These are phyloP conservation scores for Candida endomychidarum DNA, from an alignment of 805 yeast species.

Conservation along the genomic window DNA sequence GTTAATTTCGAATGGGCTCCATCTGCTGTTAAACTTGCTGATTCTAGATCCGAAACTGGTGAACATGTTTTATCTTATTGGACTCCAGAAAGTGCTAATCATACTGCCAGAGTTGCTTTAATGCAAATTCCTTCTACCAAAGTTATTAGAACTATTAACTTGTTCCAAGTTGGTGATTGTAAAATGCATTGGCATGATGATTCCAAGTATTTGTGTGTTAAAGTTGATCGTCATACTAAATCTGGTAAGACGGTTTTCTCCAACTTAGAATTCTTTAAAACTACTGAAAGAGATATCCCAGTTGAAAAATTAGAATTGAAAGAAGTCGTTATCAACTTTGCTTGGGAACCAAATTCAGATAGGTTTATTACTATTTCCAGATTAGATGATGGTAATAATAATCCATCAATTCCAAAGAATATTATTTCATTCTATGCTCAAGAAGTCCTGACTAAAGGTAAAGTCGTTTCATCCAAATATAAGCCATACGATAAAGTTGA, in stretches of 20 bases:
- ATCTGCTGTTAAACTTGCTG: constrained; percentile 68
- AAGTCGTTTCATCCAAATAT: constrained; percentile 51
- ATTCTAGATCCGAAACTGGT: constrained; percentile 50
- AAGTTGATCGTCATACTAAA: constrained; percentile 96
- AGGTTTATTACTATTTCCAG: constrained; percentile 80
- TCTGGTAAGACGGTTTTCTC: constrained; percentile 90
- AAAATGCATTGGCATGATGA: constrained; percentile 92
- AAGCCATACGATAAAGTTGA: constrained; percentile 56
- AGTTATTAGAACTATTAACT: constrained; percentile 84
- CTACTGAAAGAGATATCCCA: constrained; percentile 86
- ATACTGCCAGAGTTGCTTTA: constrained; percentile 90
- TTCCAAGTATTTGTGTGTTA: constrained; percentile 81
- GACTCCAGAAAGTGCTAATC: constrained; percentile 93
- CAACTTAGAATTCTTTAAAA: constrained; percentile 86
- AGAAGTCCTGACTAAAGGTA: constrained; percentile 48
- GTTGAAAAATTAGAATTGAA: constrained; percentile 92
- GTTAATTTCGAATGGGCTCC: constrained; percentile 96
- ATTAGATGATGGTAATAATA: constrained; percentile 52
- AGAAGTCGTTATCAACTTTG: constrained; percentile 82
- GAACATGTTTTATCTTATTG: constrained; percentile 83
- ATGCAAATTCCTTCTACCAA: constrained; percentile 84
- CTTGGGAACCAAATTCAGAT: constrained; percentile 94
- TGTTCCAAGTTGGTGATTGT: constrained; percentile 92
- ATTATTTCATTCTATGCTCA: constrained; percentile 78
- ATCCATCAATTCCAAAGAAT: constrained; percentile 67